Evolutionary conservation across 2,329 filamentous ascomycete species (phyloP).

Genomic region (Phoma sp.): DNA sequence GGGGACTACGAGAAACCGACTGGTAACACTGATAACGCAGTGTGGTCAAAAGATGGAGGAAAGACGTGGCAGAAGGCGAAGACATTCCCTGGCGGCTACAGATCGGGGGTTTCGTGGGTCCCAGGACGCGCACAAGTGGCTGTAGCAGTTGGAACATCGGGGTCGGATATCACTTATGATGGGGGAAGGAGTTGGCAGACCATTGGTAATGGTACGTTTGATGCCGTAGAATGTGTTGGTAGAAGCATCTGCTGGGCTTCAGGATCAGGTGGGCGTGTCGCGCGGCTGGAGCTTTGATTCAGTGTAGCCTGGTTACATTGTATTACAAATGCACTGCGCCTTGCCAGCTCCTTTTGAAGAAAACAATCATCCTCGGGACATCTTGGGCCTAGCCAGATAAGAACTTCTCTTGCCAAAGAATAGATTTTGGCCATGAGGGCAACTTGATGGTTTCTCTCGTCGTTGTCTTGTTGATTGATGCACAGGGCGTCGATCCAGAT

Average conservation of each 20-base stretch:
- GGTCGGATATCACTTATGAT: constrained; percentile 37
- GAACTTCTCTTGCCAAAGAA: no score
- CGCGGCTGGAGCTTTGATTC: constrained; percentile 11
- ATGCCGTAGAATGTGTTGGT: constrained; percentile 33
- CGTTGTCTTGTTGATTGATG: no score
- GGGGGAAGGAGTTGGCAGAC: constrained; percentile 31
- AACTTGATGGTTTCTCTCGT: no score
- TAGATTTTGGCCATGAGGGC: no score
- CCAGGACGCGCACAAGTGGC: constrained; percentile 21
- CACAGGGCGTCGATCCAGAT: no score
- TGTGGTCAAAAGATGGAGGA: constrained; percentile 36
- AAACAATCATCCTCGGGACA: no score
- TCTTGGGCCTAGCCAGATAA: no score
- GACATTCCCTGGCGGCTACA: constrained; percentile 35
- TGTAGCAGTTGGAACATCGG: constrained; percentile 36
- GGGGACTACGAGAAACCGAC: constrained; percentile 34
- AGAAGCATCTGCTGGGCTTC: constrained; percentile 34
- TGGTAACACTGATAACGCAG: constrained; percentile 24
- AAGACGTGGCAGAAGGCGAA: constrained; percentile 25
- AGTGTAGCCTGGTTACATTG: no score
- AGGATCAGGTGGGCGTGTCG: constrained; percentile 31
- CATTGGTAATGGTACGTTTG: constrained; percentile 37
- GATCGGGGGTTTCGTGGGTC: constrained; percentile 35
- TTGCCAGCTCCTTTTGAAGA: no score
- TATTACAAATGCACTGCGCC: no score